These are phyloP conservation scores for Pichia exigua DNA, from an alignment of 805 yeast genomes.

Conservation along the genomic window DNA sequence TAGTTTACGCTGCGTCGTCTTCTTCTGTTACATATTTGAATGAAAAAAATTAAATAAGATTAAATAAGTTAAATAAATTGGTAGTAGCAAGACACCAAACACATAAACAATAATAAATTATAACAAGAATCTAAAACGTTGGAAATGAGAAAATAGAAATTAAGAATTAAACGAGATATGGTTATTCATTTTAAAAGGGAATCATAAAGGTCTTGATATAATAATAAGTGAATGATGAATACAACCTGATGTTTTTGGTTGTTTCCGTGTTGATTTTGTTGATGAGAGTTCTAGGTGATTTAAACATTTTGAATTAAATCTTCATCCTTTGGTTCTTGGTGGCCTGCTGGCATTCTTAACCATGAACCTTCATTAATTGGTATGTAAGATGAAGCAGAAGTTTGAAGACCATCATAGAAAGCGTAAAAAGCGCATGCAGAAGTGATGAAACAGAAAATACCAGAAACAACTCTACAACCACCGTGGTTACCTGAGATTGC, in stretches of 20 bases:
- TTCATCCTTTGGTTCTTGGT: slow-evolving; percentile 14
- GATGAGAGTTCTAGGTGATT: not conserved
- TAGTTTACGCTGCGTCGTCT: too few species aligned
- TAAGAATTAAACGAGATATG: not conserved
- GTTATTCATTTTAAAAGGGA: not conserved
- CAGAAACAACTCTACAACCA: slow-evolving; percentile 32
- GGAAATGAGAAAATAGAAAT: not conserved
- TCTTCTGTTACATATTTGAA: too few species aligned
- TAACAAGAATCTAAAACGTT: not conserved
- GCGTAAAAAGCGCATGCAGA: slow-evolving; percentile 36
- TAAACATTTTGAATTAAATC: slow-evolving; percentile 7
- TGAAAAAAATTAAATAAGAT: not conserved
- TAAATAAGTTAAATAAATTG: not conserved
- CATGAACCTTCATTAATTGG: slow-evolving; percentile 23
- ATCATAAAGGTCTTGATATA: not conserved
- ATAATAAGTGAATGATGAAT: not conserved
- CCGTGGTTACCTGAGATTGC: slow-evolving; percentile 31
- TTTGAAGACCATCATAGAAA: slow-evolving; percentile 35
- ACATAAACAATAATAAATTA: not conserved
- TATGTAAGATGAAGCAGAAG: slow-evolving; percentile 19
- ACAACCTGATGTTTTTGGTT: not conserved
- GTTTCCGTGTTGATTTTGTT: not conserved
- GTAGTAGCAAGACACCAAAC: not conserved
- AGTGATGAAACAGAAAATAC: slow-evolving; percentile 36
- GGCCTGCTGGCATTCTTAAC: slow-evolving; percentile 26